These are phyloP conservation scores for Thalassiosira pacifica DNA, from an alignment of 352 stramenopile genomes.

Conservation along the genomic window DNA sequence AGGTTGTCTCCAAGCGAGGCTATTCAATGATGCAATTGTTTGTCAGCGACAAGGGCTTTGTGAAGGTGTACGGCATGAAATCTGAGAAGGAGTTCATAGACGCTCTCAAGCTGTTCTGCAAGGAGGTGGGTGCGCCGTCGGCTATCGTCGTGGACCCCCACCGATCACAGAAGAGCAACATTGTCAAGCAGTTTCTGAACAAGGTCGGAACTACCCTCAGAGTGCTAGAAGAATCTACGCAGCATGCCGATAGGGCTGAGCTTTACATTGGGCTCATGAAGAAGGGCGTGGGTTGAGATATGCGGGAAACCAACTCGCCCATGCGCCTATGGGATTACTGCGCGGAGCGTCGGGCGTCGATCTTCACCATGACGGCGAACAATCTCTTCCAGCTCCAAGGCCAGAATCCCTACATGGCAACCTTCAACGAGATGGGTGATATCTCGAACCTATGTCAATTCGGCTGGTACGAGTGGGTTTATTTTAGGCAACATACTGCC, in stretches of 20 bases:
- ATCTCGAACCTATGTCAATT: conserved; percentile 47
- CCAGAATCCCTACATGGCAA: conserved; percentile 12
- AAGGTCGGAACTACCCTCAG: conserved; percentile 49
- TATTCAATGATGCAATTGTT: conserved; percentile 34
- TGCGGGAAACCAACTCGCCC: conserved; percentile 26
- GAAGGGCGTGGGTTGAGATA: conserved; percentile 44
- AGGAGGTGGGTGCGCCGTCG: conserved; percentile 50
- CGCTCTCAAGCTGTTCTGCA: conserved; percentile 28
- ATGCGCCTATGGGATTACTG: conserved; percentile 51
- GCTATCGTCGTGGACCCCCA: conserved; percentile 43
- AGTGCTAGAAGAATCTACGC: conserved; percentile 42
- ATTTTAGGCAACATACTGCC: conserved; percentile 22
- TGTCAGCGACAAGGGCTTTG: conserved; percentile 33
- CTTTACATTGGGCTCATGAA: conserved; percentile 57
- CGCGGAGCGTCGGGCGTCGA: conserved; percentile 28
- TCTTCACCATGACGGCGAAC: conserved; percentile 45
- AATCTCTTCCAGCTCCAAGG: conserved; percentile 47
- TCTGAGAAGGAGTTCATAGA: neutral
- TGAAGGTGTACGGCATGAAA: conserved; percentile 22
- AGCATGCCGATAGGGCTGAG: conserved; percentile 52
- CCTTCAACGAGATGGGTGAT: conserved; percentile 29
- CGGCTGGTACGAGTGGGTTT: conserved; percentile 60
- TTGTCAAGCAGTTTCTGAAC: conserved; percentile 35
- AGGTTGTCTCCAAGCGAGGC: conserved; percentile 11
- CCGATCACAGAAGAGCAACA: conserved; percentile 26